phyloP scores from a whole-genome alignment of 768 basidiomycete genomes.

The Amanita rubescens region DNA sequence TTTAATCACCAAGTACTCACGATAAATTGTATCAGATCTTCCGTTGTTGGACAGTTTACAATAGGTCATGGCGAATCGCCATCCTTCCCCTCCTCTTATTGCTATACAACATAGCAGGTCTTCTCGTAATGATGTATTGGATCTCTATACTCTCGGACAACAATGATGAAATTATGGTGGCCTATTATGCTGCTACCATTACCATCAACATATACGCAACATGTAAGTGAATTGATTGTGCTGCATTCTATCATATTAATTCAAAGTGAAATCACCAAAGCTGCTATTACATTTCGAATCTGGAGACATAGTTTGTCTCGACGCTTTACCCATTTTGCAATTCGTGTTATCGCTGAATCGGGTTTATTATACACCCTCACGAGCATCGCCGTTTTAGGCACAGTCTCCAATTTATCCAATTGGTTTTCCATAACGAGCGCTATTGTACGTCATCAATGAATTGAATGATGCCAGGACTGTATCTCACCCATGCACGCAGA shows the following conservation, averaged over 20 bases:
- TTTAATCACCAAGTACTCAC: too few species aligned
- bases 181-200: background rate
- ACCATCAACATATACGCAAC: slow-evolving; percentile 2
- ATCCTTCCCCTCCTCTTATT: background rate
- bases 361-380: slow-evolving; percentile 3
- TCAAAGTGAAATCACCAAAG: background rate
- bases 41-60: slow-evolving; percentile 4
- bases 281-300: slow-evolving; percentile 1
- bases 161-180: background rate
- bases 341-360: slow-evolving; percentile 2
- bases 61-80: background rate
- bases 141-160: background rate
- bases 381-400: background rate
- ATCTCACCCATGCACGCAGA: background rate
- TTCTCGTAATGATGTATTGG: background rate
- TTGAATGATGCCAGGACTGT: too few species aligned
- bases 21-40: background rate
- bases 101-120: background rate
- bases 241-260: background rate
- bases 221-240: background rate
- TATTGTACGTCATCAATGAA: background rate
- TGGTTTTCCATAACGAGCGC: background rate
- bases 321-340: background rate
- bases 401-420: too few species aligned
- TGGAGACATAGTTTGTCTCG: background rate